Evolutionary conservation across 2,329 filamentous ascomycete genomes (phyloP).

Genomic region (Knufia fluminis): DNA sequence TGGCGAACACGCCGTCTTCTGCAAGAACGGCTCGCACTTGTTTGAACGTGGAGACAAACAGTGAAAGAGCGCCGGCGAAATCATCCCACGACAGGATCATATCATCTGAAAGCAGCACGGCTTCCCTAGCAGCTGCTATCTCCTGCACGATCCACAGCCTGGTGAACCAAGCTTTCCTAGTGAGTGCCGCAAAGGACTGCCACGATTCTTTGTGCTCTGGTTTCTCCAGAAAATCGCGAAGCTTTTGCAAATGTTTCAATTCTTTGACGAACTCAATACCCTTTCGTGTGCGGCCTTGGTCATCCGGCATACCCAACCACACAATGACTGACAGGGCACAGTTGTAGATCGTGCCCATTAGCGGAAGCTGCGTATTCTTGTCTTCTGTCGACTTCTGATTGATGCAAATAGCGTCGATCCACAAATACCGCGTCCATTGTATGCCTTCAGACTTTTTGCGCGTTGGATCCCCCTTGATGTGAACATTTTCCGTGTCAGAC

Average conservation of each 20-base stretch:
- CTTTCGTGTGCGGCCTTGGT: background rate
- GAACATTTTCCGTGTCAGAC: background rate
- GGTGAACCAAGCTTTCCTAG: conserved; percentile 7
- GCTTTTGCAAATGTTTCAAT: background rate
- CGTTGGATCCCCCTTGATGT: background rate
- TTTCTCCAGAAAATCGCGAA: conserved; percentile 1
- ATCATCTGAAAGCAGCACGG: background rate
- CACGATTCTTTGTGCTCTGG: conserved; percentile 6
- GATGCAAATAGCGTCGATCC: conserved; percentile 23
- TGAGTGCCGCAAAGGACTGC: conserved; percentile 8
- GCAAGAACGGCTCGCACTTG: background rate
- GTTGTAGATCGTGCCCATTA: conserved; percentile 21
- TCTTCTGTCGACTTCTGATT: conserved; percentile 19
- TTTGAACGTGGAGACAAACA: background rate
- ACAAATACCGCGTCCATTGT: conserved; percentile 8
- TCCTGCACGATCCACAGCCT: conserved; percentile 8
- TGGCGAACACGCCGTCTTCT: background rate
- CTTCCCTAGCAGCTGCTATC: background rate
- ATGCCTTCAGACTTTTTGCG: no score
- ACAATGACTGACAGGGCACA: conserved; percentile 18
- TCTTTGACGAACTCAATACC: background rate
- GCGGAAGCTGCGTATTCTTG: conserved; percentile 18
- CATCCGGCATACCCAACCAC: conserved; percentile 17
- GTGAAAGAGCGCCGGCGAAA: conserved; percentile 2
- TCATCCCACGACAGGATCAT: conserved; percentile 1